A percentile compares a stretch with the other conserved stretches of the same genome.
These are phyloP conservation scores for Fonsecaea monophora DNA, from an alignment of 2,329 filamentous ascomycete genomes.

Conservation along the genomic window DNA sequence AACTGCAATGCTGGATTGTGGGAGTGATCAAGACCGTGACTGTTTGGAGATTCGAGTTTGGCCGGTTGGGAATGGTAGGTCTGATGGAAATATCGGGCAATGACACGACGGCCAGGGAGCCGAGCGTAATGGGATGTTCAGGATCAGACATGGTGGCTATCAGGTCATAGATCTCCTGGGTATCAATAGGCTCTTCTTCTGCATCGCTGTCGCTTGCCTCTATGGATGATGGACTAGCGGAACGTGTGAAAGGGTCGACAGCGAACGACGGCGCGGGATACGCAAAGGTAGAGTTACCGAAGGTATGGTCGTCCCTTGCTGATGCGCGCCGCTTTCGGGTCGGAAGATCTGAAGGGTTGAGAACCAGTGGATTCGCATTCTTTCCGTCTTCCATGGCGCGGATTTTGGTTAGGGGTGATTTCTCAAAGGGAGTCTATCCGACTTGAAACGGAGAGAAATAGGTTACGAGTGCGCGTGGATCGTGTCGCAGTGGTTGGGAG, in stretches of 20 bases:
- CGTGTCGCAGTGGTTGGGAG: background rate
- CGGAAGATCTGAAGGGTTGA: constrained; percentile 86
- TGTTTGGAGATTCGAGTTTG: constrained; percentile 68
- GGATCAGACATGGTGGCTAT: constrained; percentile 95
- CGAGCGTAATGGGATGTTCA: constrained; percentile 92
- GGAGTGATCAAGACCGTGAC: constrained; percentile 91
- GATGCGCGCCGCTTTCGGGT: constrained; percentile 67
- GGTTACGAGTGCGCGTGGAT: background rate
- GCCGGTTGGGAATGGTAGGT: constrained; percentile 66
- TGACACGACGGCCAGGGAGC: constrained; percentile 91
- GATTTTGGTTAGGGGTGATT: background rate
- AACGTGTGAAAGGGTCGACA: constrained; percentile 55
- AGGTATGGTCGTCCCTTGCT: constrained; percentile 51
- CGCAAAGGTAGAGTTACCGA: constrained; percentile 57
- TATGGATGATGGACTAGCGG: constrained; percentile 47
- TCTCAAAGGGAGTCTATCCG: background rate
- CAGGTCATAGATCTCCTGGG: constrained; percentile 96
- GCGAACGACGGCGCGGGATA: constrained; percentile 57
- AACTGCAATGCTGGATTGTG: constrained; percentile 94
- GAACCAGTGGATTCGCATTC: constrained; percentile 92
- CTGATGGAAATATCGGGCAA: constrained; percentile 88
- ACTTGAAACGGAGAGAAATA: background rate
- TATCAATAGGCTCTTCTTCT: constrained; percentile 84
- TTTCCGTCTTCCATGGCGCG: constrained; percentile 41
- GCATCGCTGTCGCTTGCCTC: constrained; percentile 58